These are phyloP conservation scores for Metschnikowia gruessii DNA, from an alignment of 805 yeast genomes.

Conservation along the genomic window DNA sequence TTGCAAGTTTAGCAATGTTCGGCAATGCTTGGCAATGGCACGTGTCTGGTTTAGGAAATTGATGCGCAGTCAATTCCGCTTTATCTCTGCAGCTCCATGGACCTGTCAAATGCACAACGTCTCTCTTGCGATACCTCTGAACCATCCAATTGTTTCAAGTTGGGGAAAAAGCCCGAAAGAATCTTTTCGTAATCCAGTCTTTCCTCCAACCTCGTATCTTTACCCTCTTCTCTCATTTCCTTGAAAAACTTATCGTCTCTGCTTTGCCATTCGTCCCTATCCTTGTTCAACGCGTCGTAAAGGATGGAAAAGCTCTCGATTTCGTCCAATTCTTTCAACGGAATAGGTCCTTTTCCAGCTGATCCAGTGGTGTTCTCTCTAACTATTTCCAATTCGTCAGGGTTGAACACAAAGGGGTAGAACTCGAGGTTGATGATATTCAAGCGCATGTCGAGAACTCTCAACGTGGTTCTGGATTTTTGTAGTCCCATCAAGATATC, in stretches of 20 bases:
- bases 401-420: conserved; percentile 54
- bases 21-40: too few species aligned
- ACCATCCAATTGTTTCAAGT: conserved; percentile 38
- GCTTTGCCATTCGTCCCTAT: conserved; percentile 37
- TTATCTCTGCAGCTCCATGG: neutral
- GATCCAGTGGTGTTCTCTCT: conserved; percentile 7
- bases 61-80: conserved; percentile 10
- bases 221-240: conserved; percentile 21
- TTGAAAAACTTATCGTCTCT: conserved; percentile 35
- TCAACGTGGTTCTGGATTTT: conserved; percentile 32
- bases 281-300: conserved; percentile 39
- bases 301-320: conserved; percentile 50
- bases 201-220: conserved; percentile 20
- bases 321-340: conserved; percentile 47
- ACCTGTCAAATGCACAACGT: conserved; percentile 3
- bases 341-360: conserved; percentile 31
- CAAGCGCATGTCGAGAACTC: conserved; percentile 46
- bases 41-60: conserved; percentile 4
- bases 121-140: conserved; percentile 22
- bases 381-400: conserved; percentile 34
- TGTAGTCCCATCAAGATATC: conserved; percentile 31
- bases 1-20: too few species aligned
- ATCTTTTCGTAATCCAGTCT: conserved; percentile 36
- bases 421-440: conserved; percentile 47
- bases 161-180: conserved; percentile 32